Base-by-base conservation (phyloP, 2,329 filamentous ascomycete species). In the Pseudocercospora macadamiae region DNA sequence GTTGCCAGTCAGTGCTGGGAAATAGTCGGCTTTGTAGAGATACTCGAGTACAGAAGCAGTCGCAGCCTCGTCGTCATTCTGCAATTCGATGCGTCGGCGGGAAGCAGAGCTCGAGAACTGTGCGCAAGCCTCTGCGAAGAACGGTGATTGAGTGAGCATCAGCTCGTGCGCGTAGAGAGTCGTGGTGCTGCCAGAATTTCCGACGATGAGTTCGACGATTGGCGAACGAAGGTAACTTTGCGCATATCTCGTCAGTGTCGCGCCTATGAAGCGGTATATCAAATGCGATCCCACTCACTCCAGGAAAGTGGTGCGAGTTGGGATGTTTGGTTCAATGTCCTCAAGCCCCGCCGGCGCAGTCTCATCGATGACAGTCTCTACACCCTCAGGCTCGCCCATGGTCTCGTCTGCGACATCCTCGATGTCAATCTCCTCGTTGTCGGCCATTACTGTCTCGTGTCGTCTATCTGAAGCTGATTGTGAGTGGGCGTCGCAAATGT, bases 11-110 rank as follows among this genome's bases (percentile, higher is more conserved):
- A 82, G 75, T 54, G 79, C 77, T 9, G 91, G 90, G 77, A 93
- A 96, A 81, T 97, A 95, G 77, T 96, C 90, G 72, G 84, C 84
- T 1, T 89, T 93, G 77, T 96, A 96, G 53, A 93, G 85, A 73
- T 86, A 96, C 74, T 95, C 89, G 67, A 95, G 83, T 67, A 93
- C 90, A 73, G 87, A 91, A 61, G 89, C 87, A 55, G 91, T 86
- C 19, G 90, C 87, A 64, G 91, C 87, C 45, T 90, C 75, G 67
- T 91, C 83, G 66, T 91, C 88, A 64, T 82, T 77, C 1, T 80
- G 71, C 21, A 96, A 86, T 59, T 88, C 78, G 61, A 96, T 87
- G 59, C 85, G 82, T 56, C 88, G 88, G 65, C 83, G 83, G 83
- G 83, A 55, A 5, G 44, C 34, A 36, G 53, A 83, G 28, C 85